Evolutionary conservation across 352 stramenopile species (phyloP).

Genomic region (Plasmopara muralis): DNA sequence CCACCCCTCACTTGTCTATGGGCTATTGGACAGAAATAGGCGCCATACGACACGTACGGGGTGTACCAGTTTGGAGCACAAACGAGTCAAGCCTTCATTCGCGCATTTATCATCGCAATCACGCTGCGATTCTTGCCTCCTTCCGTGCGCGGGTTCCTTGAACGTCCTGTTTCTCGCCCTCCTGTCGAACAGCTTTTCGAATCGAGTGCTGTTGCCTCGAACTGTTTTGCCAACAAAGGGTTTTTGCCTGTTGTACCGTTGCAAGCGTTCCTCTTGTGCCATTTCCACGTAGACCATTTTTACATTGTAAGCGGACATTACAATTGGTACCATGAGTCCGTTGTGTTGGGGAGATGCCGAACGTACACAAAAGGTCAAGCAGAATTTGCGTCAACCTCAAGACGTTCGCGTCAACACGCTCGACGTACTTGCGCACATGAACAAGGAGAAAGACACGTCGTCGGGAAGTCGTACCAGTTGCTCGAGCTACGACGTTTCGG

Average conservation of each 20-base stretch:
- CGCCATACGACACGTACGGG: no score
- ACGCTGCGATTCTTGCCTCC: conserved; percentile 2
- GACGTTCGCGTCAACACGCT: conserved; percentile 3
- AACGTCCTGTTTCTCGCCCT: conserved; percentile 4
- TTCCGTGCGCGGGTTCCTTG: neutral
- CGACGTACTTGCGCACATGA: conserved; percentile 4
- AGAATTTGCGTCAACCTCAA: conserved; percentile 10
- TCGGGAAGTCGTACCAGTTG: conserved; percentile 36
- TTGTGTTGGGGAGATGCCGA: conserved; percentile 34
- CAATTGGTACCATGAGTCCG: conserved; percentile 13
- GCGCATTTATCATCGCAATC: conserved; percentile 6
- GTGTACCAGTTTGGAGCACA: no score
- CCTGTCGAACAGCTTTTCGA: conserved; percentile 1
- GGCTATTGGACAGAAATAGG: no score
- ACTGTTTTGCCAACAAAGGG: conserved; percentile 19
- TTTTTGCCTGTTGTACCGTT: conserved; percentile 11
- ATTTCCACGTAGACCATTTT: conserved; percentile 12
- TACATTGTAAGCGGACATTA: conserved; percentile 16
- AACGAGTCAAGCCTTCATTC: conserved; percentile 6
- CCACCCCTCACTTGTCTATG: no score
- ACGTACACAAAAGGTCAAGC: conserved; percentile 32
- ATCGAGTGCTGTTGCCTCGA: neutral
- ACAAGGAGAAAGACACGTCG: conserved; percentile 24
- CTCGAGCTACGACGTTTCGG: conserved; percentile 42
- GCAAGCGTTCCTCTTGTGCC: conserved; percentile 4